Base-by-base conservation (phyloP, 805 yeast genomes). In the Candida michaelii region DNA sequence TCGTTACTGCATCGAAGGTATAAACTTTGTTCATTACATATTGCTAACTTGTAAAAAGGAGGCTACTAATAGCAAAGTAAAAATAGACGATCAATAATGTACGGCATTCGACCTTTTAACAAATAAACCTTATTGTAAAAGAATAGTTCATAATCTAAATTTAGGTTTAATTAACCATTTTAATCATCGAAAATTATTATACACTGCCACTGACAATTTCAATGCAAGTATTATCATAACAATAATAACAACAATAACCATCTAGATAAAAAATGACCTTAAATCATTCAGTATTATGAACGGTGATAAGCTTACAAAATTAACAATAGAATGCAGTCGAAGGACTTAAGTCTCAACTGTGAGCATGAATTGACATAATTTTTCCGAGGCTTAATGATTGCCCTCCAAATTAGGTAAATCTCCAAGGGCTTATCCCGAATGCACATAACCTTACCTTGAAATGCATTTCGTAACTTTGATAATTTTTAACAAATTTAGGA, bases 1-100 rank as follows among this genome's bases (percentile, higher is more conserved):
- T 27, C 30, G 30, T 27, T 27, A 27, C 30, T 27, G 33, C 33
- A 30, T 30, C 33, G 33, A 30, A 30, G 33, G 29, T 13, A 21
- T 23, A 34, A 34, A 34, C 37, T 34, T 34, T 34, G 23, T 13
- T 23, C 29, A 34, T 25, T 12, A 24, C 37, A 34, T 34, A 11
- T 4, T 10, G 30, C 29, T 34, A 34, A 34, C 37, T 23, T 34
- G 37, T 12, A 34, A 34, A 34, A 23, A 34, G 13, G n/a, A 21
- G 23, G 5, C 8, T 21, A 21, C 23, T 21, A 8, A 21, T 6
- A 21, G 8, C 8, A 8, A 21, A 21, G 8, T 6, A 21, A 21
- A 8, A 21, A 21, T 7, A 25, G 29, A 25, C 29, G 13, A 25
- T 25, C 29, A 25, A 4, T 10, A 10, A 25, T 25, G n/a, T 4